Conservation (phyloP, 768 basidiomycete species). For the Suillus clintonianus region DNA sequence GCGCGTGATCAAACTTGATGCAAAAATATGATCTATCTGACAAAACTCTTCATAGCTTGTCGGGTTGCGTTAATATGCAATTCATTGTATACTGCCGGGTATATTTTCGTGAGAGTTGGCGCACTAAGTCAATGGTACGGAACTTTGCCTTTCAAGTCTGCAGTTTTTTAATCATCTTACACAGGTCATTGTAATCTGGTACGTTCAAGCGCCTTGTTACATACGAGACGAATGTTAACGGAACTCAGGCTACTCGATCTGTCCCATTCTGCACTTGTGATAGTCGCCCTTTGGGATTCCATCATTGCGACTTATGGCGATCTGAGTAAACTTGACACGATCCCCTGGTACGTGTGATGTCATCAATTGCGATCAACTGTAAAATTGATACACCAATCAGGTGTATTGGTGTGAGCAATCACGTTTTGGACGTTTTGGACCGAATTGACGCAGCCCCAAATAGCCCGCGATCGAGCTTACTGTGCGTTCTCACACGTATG, state of each 20-base stretch:
- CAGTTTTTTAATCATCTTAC: background rate
- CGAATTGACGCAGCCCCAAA: background rate
- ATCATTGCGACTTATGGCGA: constrained; percentile 22
- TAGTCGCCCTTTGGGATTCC: constrained; percentile 24
- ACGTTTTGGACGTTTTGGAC: background rate
- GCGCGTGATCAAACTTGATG: constrained; percentile 5
- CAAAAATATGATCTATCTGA: background rate
- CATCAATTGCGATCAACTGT: background rate
- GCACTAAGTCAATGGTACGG: constrained; percentile 20
- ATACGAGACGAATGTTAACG: background rate
- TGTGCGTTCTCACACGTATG: constrained; percentile 7
- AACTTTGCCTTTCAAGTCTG: no score
- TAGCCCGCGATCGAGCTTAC: constrained; percentile 23
- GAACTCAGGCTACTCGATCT: constrained; percentile 22
- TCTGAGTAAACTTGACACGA: constrained; percentile 6
- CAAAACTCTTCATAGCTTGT: constrained; percentile 16
- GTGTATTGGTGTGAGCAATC: constrained; percentile 24
- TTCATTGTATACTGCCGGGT: constrained; percentile 24
- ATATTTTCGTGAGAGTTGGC: constrained; percentile 17
- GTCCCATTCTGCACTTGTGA: constrained; percentile 24
- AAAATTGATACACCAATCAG: constrained; percentile 6
- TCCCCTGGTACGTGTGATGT: constrained; percentile 22
- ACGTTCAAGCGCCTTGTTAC: background rate
- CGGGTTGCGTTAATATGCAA: constrained; percentile 28
- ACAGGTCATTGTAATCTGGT: constrained; percentile 26